A percentile compares a stretch with the other conserved stretches of the same genome.
Conservation (phyloP, 2,329 filamentous ascomycete genomes). For the Fusarium robinianum region DNA sequence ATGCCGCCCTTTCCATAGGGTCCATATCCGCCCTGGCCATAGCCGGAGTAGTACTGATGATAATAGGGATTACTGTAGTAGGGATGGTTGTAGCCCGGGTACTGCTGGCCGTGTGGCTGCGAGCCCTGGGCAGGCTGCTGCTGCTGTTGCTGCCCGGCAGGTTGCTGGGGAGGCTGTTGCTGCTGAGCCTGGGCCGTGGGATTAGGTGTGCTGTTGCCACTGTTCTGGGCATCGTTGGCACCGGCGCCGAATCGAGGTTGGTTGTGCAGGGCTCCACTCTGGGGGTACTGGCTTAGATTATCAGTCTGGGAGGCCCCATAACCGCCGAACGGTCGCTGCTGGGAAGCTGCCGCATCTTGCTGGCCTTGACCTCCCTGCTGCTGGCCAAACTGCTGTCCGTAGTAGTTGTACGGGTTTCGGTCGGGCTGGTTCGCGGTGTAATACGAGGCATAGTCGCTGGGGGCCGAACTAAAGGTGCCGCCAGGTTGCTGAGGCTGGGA, state of each 20-base stretch:
- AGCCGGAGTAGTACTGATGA: conserved; percentile 61
- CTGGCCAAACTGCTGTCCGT: conserved; percentile 64
- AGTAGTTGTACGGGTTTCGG: conserved; percentile 81
- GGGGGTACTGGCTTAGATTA: conserved; percentile 71
- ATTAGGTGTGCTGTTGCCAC: conserved; percentile 89
- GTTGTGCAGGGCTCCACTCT: conserved; percentile 64
- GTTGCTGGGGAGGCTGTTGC: conserved; percentile 49
- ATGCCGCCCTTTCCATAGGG: conserved; percentile 61
- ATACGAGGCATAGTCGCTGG: conserved; percentile 81
- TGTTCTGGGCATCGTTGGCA: conserved; percentile 74
- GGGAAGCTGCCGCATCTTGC: conserved; percentile 71
- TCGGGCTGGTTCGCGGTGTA: conserved; percentile 76
- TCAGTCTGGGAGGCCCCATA: conserved; percentile 70
- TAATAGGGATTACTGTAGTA: conserved; percentile 69
- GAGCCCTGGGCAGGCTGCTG: conserved; percentile 49
- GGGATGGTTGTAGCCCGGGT: conserved; percentile 59
- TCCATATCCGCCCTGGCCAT: conserved; percentile 56
- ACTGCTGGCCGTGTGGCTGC: conserved; percentile 54
- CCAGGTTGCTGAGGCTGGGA: conserved; percentile 65
- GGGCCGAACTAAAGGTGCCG: conserved; percentile 72
- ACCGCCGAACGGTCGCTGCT: conserved; percentile 77
- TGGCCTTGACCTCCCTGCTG: conserved; percentile 66
- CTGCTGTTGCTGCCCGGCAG: conserved; percentile 56
- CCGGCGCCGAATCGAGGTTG: conserved; percentile 63
- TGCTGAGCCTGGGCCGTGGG: conserved; percentile 65